A percentile compares a stretch with the other conserved stretches of the same genome.
Evolutionary conservation across 176 grass and related monocot genomes (phyloP).

Genomic region (Avena insularis): DNA sequence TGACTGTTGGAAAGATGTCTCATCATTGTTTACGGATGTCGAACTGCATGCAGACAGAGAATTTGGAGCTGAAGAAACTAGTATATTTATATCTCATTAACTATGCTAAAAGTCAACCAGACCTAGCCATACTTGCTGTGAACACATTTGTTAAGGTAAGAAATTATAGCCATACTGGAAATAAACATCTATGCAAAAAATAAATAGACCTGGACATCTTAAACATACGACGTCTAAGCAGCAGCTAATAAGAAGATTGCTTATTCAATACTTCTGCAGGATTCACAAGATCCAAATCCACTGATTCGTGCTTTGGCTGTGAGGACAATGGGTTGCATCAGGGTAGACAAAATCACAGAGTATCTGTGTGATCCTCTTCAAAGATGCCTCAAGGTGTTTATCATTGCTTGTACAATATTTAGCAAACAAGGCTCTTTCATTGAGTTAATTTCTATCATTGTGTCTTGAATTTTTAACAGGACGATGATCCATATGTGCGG

Average conservation of each 20-base stretch:
- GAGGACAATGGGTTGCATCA: constrained; percentile 99
- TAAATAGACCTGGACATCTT: constrained; percentile 3
- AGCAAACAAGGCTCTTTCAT: constrained; percentile 7
- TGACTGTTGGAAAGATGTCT: constrained; percentile 99
- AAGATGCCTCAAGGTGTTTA: constrained; percentile 94
- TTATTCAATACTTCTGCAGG: constrained; percentile 56
- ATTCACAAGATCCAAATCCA: constrained; percentile 99
- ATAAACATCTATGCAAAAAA: constrained; percentile 7
- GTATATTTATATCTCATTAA: constrained; percentile 99
- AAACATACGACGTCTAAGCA: not conserved
- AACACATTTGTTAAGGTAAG: constrained; percentile 99
- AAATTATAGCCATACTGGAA: constrained; percentile 22
- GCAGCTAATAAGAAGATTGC: constrained; percentile 3
- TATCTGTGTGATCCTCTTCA: constrained; percentile 99
- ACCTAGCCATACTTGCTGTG: constrained; percentile 97
- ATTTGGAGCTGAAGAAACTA: constrained; percentile 96
- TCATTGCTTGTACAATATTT: constrained; percentile 23
- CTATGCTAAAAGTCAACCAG: constrained; percentile 98
- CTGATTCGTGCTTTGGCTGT: constrained; percentile 98
- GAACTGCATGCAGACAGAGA: constrained; percentile 99
- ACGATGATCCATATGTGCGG: constrained; percentile 98
- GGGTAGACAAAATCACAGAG: constrained; percentile 99
- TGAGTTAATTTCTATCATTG: constrained; percentile 19
- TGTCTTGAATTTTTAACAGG: constrained; percentile 54
- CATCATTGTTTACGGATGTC: constrained; percentile 94